Conservation (phyloP, 2,329 filamentous ascomycete genomes). For the Chaetomiaceae sp. region DNA sequence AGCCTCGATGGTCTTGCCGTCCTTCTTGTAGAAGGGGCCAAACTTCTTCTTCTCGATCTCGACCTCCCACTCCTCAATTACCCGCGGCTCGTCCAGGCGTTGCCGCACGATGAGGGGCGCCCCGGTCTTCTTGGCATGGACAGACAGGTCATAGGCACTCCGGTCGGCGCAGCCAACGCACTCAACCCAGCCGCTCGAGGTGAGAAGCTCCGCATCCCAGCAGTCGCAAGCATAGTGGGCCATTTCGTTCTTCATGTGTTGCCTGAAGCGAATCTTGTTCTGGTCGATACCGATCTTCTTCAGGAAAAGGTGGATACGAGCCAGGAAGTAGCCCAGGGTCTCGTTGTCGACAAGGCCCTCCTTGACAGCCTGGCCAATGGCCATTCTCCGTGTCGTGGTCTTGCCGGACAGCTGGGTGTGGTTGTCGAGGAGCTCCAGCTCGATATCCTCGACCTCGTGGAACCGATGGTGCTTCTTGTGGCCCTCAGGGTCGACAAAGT, state of each 20-base stretch:
- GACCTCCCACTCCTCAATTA: slow-evolving; percentile 81
- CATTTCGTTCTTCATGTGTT: slow-evolving; percentile 80
- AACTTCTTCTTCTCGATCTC: slow-evolving; percentile 94
- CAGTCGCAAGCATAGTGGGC: slow-evolving; percentile 95
- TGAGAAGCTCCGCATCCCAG: slow-evolving; percentile 93
- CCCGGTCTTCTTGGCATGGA: slow-evolving; percentile 90
- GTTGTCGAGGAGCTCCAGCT: slow-evolving; percentile 79
- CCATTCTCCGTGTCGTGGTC: slow-evolving; percentile 66
- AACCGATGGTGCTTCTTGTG: slow-evolving; percentile 95
- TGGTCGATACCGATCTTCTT: slow-evolving; percentile 81
- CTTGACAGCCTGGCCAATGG: slow-evolving; percentile 82
- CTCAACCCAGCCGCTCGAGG: slow-evolving; percentile 94
- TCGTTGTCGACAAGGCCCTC: slow-evolving; percentile 88
- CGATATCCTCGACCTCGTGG: slow-evolving; percentile 74
- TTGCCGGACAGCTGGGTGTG: slow-evolving; percentile 82
- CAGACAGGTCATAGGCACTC: slow-evolving; percentile 88
- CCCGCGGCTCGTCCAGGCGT: slow-evolving; percentile 69
- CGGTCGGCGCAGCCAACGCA: slow-evolving; percentile 92
- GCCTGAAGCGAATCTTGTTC: slow-evolving; percentile 87
- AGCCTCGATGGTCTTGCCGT: slow-evolving; percentile 78
- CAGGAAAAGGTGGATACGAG: slow-evolving; percentile 87
- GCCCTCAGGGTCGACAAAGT: slow-evolving; percentile 90
- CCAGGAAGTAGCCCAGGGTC: slow-evolving; percentile 95
- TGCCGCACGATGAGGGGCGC: slow-evolving; percentile 81
- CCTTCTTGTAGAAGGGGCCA: slow-evolving; percentile 91